Percentiles rank a stretch among this genome's conserved stretches.
Conservation (phyloP, 169 alveolate genomes). For the Besnoitia besnoiti region DNA sequence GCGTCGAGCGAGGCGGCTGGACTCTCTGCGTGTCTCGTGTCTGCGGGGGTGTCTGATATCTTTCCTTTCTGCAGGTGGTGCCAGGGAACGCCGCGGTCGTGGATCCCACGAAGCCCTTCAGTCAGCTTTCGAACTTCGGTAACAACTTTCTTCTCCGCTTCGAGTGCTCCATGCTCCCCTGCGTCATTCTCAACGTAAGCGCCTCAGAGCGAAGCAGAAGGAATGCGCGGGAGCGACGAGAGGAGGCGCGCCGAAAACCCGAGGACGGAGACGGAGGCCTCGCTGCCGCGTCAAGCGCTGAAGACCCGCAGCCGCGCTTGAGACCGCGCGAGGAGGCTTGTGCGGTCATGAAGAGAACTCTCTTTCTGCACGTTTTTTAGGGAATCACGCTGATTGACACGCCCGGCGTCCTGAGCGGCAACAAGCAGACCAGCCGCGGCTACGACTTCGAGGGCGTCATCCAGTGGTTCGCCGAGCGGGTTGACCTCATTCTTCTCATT, state of each 20-base stretch:
- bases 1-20: too few relatives aligned
- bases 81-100: constrained; percentile 85
- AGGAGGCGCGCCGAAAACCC: too few relatives aligned
- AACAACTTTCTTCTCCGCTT: constrained; percentile 78
- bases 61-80: constrained; percentile 54
- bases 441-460: constrained; percentile 85
- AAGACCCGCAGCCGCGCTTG: neutral
- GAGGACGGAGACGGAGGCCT: too few relatives aligned
- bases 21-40: too few relatives aligned
- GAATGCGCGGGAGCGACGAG: too few relatives aligned
- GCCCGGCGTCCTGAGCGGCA: constrained; percentile 85
- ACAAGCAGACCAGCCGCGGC: constrained; percentile 83
- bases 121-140: constrained; percentile 82
- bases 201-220: too few relatives aligned
- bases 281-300: too few relatives aligned
- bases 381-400: constrained; percentile 84
- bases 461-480: constrained; percentile 84
- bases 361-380: neutral
- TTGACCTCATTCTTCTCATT: constrained; percentile 78
- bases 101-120: constrained; percentile 81
- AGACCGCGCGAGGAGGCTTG: too few relatives aligned
- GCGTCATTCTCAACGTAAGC: constrained; percentile 58
- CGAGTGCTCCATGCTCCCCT: constrained; percentile 75
- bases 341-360: neutral
- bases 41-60: too few relatives aligned